Percentiles rank a stretch among this genome's conserved stretches.
Conservation (phyloP, 768 basidiomycete genomes). For the Phlegmacium glaucopus region DNA sequence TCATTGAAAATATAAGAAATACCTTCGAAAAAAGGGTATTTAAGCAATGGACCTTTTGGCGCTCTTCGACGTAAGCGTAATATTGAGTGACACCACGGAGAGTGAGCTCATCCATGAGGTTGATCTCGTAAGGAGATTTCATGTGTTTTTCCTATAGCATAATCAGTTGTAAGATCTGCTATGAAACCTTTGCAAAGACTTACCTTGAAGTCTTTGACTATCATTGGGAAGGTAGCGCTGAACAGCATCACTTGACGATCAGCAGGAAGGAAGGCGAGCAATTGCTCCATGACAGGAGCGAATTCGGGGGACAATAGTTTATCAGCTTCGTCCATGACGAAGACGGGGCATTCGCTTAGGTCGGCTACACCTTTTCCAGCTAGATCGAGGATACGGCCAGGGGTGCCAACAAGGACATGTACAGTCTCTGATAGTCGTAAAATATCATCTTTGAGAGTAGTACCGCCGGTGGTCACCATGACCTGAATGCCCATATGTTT, state of each 20-base stretch:
- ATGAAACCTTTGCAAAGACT: constrained; percentile 7
- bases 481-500: constrained; percentile 95
- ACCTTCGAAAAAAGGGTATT: constrained; percentile 99
- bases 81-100: constrained; percentile 98
- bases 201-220: constrained; percentile 99
- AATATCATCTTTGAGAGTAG: constrained; percentile 97
- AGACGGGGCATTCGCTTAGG: constrained; percentile 90
- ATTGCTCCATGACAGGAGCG: constrained; percentile 96
- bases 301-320: constrained; percentile 97
- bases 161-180: constrained; percentile 4
- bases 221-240: constrained; percentile 98
- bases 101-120: constrained; percentile 99
- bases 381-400: constrained; percentile 93
- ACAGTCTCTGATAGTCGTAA: constrained; percentile 85
- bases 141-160: constrained; percentile 85
- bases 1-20: constrained; percentile 11
- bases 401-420: constrained; percentile 96
- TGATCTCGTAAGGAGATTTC: constrained; percentile 94
- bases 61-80: constrained; percentile 98
- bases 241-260: constrained; percentile 98
- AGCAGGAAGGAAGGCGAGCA: constrained; percentile 79
- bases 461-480: constrained; percentile 99
- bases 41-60: constrained; percentile 98
- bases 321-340: constrained; percentile 99
- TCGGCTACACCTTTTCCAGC: constrained; percentile 93